A percentile compares a stretch with the other conserved stretches of the same genome.
These are phyloP conservation scores for Candida sp. DNA, from an alignment of 1,139 yeast species.

Conservation along the genomic window DNA sequence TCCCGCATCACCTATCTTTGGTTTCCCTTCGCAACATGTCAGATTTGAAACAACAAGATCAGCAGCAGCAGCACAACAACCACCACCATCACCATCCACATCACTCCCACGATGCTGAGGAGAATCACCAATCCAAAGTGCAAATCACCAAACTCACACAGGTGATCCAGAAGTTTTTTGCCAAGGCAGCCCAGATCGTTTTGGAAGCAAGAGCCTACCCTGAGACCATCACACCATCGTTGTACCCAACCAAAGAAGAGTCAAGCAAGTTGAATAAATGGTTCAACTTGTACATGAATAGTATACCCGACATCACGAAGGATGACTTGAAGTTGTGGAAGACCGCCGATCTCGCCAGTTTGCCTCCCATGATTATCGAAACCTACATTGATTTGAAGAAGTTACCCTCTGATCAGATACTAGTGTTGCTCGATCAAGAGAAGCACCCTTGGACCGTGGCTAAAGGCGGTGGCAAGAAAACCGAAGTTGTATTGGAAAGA, in stretches of 20 bases:
- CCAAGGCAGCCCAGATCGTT: constrained; percentile 68
- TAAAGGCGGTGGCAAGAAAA: constrained; percentile 51
- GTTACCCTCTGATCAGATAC: constrained; percentile 61
- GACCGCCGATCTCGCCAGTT: constrained; percentile 36
- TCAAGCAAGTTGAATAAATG: constrained; percentile 50
- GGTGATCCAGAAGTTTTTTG: constrained; percentile 69
- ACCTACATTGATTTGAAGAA: constrained; percentile 76
- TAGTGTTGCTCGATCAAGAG: constrained; percentile 58
- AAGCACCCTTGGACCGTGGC: constrained; percentile 47
- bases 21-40: neutral
- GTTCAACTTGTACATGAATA: constrained; percentile 68
- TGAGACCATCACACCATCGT: constrained; percentile 11
- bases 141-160: constrained; percentile 42
- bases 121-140: constrained; percentile 25
- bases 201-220: constrained; percentile 21
- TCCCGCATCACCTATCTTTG: neutral
- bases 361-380: constrained; percentile 88
- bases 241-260: constrained; percentile 11
- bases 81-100: neutral
- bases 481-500: constrained; percentile 88
- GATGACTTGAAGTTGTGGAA: constrained; percentile 72
- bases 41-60: constrained; percentile 2
- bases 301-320: constrained; percentile 45
- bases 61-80: neutral
- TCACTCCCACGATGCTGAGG: neutral